A percentile compares a stretch with the other conserved stretches of the same genome.
Conservation (phyloP, 441 rosid species). For the Populus trichocarpa region DNA sequence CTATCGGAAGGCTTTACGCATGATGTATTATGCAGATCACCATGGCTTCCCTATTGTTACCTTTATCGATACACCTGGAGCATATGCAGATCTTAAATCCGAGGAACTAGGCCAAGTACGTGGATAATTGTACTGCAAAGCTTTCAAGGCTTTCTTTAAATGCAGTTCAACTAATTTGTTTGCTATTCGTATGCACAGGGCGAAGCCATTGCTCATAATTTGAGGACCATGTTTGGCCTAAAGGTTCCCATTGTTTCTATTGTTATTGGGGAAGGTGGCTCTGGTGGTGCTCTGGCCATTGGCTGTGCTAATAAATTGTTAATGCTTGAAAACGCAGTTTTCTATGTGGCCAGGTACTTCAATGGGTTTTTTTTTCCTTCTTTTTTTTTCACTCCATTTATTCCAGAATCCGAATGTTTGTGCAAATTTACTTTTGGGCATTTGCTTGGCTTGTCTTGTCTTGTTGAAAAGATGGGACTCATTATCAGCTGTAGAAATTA, state of each 20-base stretch:
- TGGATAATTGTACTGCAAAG: constrained; percentile 7
- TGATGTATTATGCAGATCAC: constrained; percentile 94
- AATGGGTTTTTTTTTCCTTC: no score
- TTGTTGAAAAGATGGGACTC: not conserved
- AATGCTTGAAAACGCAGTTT: constrained; percentile 90
- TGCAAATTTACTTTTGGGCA: not conserved
- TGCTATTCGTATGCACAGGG: constrained; percentile 47
- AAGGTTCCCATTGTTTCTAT: constrained; percentile 89
- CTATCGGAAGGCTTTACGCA: constrained; percentile 86
- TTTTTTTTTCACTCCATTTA: not conserved
- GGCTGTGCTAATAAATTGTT: constrained; percentile 85
- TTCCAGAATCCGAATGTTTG: not conserved
- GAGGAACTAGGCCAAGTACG: constrained; percentile 86
- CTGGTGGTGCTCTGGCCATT: constrained; percentile 96
- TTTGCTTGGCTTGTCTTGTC: not conserved
- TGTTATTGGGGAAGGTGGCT: constrained; percentile 97
- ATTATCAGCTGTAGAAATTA: not conserved
- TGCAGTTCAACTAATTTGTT: constrained; percentile 19
- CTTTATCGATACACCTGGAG: constrained; percentile 93
- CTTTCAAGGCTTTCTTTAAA: constrained; percentile 6
- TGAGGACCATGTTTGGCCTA: constrained; percentile 88
- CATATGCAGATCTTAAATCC: constrained; percentile 79
- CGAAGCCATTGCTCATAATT: constrained; percentile 89
- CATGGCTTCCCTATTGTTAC: constrained; percentile 94
- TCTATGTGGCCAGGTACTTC: constrained; percentile 89